A percentile compares a stretch with the other conserved stretches of the same genome.
These are phyloP conservation scores for Kazachstania sp. DNA, from an alignment of 1,139 yeast genomes.

Conservation along the genomic window DNA sequence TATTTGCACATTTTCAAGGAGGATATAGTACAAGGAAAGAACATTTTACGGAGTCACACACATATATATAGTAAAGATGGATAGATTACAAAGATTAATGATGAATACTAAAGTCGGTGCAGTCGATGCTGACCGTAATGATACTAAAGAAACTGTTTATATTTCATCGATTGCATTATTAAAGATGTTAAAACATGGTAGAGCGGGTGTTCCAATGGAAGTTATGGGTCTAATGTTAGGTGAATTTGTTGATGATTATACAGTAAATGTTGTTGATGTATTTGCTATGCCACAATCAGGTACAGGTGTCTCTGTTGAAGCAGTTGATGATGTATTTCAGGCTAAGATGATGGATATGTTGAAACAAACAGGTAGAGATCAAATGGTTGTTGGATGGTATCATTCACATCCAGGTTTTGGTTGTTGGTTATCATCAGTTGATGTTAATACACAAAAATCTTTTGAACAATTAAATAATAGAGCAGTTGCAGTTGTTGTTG, in stretches of 20 bases:
- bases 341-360: constrained; percentile 99
- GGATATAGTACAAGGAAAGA: not conserved
- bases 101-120: constrained; percentile 44
- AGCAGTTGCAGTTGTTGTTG: constrained; percentile 96
- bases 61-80: too few species aligned
- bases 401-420: constrained; percentile 99
- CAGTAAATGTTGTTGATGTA: constrained; percentile 94
- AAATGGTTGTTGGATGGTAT: constrained; percentile 99
- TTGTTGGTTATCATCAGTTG: constrained; percentile 97
- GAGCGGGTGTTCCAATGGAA: constrained; percentile 99
- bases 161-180: constrained; percentile 90
- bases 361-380: constrained; percentile 95
- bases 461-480: constrained; percentile 91
- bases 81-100: constrained; percentile 65
- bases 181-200: constrained; percentile 95
- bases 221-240: constrained; percentile 99
- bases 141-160: constrained; percentile 92
- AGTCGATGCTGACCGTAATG: constrained; percentile 67
- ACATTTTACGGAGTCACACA: too few species aligned
- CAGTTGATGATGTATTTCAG: constrained; percentile 98
- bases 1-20: too few species aligned
- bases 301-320: constrained; percentile 98
- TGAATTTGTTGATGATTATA: constrained; percentile 94
- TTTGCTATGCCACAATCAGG: constrained; percentile 99
- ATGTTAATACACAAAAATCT: constrained; percentile 94